A percentile compares a stretch with the other conserved stretches of the same genome.
Conservation (phyloP, 768 basidiomycete genomes). For the Leccinum arenicola region DNA sequence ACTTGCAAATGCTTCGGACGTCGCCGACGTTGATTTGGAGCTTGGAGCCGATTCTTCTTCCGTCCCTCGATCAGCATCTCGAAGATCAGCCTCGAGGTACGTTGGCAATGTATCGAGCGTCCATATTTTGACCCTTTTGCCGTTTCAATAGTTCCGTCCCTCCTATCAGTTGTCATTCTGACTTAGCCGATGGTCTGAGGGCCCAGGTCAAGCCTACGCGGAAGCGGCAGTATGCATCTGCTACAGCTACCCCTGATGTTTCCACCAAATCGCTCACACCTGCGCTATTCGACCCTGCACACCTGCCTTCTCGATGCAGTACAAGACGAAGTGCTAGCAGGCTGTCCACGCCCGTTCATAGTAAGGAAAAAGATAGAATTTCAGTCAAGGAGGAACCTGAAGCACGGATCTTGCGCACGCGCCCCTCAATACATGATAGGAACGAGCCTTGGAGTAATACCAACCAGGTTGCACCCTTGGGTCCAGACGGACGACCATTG, state of each 20-base stretch:
- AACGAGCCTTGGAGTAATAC: slow-evolving; percentile 38
- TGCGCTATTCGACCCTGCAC: slow-evolving; percentile 23
- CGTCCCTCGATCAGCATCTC: slow-evolving; percentile 21
- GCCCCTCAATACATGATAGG: slow-evolving; percentile 38
- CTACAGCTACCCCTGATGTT: slow-evolving; percentile 43
- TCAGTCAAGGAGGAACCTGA: slow-evolving; percentile 50
- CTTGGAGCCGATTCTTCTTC: slow-evolving; percentile 30
- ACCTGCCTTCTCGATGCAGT: slow-evolving; percentile 27
- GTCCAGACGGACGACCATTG: slow-evolving; percentile 62
- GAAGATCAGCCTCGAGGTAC: slow-evolving; percentile 27
- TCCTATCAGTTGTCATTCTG: slow-evolving; percentile 31
- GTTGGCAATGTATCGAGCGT: slow-evolving; percentile 9
- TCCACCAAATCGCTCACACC: slow-evolving; percentile 43
- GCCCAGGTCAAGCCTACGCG: slow-evolving; percentile 52
- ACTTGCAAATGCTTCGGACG: slow-evolving; percentile 44
- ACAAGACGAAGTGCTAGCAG: slow-evolving; percentile 31
- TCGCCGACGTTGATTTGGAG: slow-evolving; percentile 54
- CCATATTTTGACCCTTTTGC: slow-evolving; percentile 12
- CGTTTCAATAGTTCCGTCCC: slow-evolving; percentile 21
- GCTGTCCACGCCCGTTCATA: slow-evolving; percentile 29
- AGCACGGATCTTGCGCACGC: slow-evolving; percentile 48
- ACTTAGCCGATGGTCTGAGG: slow-evolving; percentile 15
- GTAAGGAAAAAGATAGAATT: slow-evolving; percentile 39
- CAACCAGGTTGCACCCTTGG: slow-evolving; percentile 48
- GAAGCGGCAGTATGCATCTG: slow-evolving; percentile 51